Conservation (phyloP, 1,139 yeast genomes). For the Candida labiduridarum region DNA sequence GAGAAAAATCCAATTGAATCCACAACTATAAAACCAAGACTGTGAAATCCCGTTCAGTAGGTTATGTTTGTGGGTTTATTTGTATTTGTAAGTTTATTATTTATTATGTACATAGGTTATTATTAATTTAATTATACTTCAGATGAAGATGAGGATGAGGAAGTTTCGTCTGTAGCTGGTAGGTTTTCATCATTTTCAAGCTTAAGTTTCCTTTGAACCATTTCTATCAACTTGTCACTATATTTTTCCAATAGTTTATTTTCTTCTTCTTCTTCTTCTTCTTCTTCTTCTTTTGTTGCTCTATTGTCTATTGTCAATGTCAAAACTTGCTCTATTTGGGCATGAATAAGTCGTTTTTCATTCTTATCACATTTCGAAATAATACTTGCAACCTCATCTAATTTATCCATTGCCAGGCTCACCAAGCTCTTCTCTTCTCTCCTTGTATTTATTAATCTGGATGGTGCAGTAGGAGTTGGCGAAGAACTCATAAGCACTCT, state of each 20-base stretch:
- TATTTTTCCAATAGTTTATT: slow-evolving; percentile 29
- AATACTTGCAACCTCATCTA: slow-evolving; percentile 12
- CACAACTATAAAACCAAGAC: slow-evolving; percentile 36
- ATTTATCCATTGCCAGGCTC: slow-evolving; percentile 5
- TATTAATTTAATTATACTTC: slow-evolving; percentile 4
- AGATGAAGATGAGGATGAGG: background rate
- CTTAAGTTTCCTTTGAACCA: slow-evolving; percentile 24
- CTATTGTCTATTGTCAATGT: slow-evolving; percentile 11
- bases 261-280: background rate
- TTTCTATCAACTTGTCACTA: slow-evolving; percentile 32
- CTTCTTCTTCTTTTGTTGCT: slow-evolving; percentile 2
- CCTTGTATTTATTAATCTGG: slow-evolving; percentile 1
- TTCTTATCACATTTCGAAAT: slow-evolving; percentile 9
- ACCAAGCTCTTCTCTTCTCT: slow-evolving; percentile 6
- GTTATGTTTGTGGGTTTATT: background rate
- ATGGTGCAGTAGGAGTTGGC: slow-evolving; percentile 2
- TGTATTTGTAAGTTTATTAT: background rate
- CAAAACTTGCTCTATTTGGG: slow-evolving; percentile 16
- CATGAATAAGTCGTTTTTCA: slow-evolving; percentile 15
- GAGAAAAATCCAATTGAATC: slow-evolving; percentile 37
- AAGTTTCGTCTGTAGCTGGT: background rate
- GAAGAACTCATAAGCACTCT: slow-evolving; percentile 7
- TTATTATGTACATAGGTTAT: slow-evolving; percentile 3
- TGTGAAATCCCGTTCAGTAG: background rate
- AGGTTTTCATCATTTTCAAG: background rate